Percentiles rank a stretch among this genome's conserved stretches.
These are phyloP conservation scores for Nemophila menziesii DNA, from an alignment of 257 asterid species.

Conservation along the genomic window DNA sequence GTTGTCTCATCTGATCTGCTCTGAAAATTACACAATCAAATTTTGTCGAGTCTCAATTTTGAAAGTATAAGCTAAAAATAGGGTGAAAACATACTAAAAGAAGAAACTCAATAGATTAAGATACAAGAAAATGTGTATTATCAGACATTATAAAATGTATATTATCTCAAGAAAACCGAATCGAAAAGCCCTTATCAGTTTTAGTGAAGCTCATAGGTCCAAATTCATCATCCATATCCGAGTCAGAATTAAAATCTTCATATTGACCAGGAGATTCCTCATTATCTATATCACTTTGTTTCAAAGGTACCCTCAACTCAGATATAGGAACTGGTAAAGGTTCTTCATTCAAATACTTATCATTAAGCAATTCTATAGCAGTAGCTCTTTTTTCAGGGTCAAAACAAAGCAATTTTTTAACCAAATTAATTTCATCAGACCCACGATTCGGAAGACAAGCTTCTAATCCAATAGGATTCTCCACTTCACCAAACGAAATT, in stretches of 20 bases:
- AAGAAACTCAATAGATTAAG: too few relatives aligned
- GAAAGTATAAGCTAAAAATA: too few relatives aligned
- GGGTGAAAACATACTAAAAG: too few relatives aligned
- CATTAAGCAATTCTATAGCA: conserved; percentile 69
- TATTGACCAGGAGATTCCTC: conserved; percentile 34
- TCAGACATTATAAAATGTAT: too few relatives aligned
- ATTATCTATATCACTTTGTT: conserved; percentile 31
- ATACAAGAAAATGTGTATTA: too few relatives aligned
- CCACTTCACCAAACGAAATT: conserved; percentile 61
- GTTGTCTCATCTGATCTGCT: too few relatives aligned
- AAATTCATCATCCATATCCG: conserved; percentile 82
- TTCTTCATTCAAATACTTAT: conserved; percentile 69
- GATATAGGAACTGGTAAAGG: conserved; percentile 56
- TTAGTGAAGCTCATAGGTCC: conserved; percentile 25
- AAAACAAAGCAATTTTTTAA: conserved; percentile 47
- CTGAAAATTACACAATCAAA: too few relatives aligned
- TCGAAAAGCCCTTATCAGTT: conserved; percentile 50
- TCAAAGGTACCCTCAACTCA: conserved; percentile 66
- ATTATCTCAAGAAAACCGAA: conserved; percentile 51
- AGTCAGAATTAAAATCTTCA: conserved; percentile 45
- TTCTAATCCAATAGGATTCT: conserved; percentile 55
- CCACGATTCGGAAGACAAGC: conserved; percentile 47
- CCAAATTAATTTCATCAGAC: conserved; percentile 47
- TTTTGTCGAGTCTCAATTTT: too few relatives aligned
- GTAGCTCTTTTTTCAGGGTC: conserved; percentile 71